These are phyloP conservation scores for Monosporascus sp. DNA, from an alignment of 2,329 filamentous ascomycete genomes.

Conservation along the genomic window DNA sequence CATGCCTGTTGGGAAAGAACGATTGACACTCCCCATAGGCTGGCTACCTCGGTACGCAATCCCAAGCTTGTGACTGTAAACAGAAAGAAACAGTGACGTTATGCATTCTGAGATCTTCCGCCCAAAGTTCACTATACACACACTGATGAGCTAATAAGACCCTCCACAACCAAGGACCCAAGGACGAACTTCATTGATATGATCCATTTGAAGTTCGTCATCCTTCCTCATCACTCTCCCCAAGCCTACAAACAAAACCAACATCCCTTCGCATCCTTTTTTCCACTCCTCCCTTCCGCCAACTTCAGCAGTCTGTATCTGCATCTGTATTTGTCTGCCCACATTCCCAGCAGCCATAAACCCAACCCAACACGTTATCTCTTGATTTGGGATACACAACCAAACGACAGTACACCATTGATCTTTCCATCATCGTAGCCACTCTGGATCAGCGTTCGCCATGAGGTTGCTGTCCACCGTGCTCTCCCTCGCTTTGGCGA, in stretches of 20 bases:
- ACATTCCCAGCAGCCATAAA: neutral
- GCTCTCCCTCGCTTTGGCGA: constrained; percentile 66
- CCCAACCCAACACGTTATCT: neutral
- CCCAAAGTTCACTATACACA: constrained; percentile 12
- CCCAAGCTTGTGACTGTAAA: constrained; percentile 15
- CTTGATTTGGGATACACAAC: neutral
- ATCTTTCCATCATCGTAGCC: neutral
- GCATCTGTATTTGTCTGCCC: neutral
- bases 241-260: neutral
- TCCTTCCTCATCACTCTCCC: neutral
- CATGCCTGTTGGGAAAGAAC: too few species aligned
- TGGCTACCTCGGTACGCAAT: neutral
- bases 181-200: neutral
- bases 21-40: too few species aligned
- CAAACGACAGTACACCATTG: neutral
- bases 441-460: constrained; percentile 21
- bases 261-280: neutral
- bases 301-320: neutral
- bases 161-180: neutral
- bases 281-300: neutral
- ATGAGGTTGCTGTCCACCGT: constrained; percentile 77
- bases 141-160: neutral
- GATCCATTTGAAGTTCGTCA: neutral
- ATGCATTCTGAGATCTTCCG: constrained; percentile 21
- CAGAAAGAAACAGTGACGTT: constrained; percentile 25